Evolutionary conservation across 2,329 filamentous ascomycete genomes (phyloP), one percentile per base, ranked within the genome.

Genomic region (Talaromyces sp.): DNA sequence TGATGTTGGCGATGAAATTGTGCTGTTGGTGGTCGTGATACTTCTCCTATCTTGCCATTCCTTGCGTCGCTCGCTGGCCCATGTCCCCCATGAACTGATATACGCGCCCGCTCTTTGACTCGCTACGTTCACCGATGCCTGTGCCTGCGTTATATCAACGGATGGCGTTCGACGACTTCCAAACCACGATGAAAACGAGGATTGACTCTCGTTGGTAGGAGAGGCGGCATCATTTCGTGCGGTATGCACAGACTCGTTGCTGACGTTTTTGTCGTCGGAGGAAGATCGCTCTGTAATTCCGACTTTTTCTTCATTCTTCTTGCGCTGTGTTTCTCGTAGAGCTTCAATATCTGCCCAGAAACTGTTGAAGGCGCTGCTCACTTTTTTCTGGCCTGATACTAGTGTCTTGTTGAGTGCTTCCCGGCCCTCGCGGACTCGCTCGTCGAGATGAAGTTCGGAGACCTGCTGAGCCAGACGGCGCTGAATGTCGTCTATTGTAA

Each of bases 401-500:
- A 97, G 77, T 71, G 96, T 93, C 66, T 93, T 89, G n/a, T 92
- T 92, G 2, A 98, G 83, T 0, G 89, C 90, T 76, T 98, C 95
- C 63, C 88, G 87, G 9, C 93, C 91, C 66, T 91, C 89, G 0
- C 91, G 89, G 65, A 98, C 88, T 9, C 91, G 87, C 75, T 98
- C 95, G 75, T 99, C 95, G 1, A 98, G 84, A 75, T 98, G 93
- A 58, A 98, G 84, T 67, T 98, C 94, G 69, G 94, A 90, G 59
- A 99, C 91, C 78, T 98, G 95, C 76, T 96, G 91, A 41, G 92
- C 88, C 39, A 99, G 85, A 27, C 95, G 86, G 60, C 95, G 87
- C 75, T 97, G 94, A 13, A 99, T 90, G 75, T 99, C 95, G 70
- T 98, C 95, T 68, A 99, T 93, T 1, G 90, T 93, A 22, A 99